Percentiles rank a stretch among this genome's conserved stretches.
Conservation (phyloP, 768 basidiomycete species). For the Serendipita indica region DNA sequence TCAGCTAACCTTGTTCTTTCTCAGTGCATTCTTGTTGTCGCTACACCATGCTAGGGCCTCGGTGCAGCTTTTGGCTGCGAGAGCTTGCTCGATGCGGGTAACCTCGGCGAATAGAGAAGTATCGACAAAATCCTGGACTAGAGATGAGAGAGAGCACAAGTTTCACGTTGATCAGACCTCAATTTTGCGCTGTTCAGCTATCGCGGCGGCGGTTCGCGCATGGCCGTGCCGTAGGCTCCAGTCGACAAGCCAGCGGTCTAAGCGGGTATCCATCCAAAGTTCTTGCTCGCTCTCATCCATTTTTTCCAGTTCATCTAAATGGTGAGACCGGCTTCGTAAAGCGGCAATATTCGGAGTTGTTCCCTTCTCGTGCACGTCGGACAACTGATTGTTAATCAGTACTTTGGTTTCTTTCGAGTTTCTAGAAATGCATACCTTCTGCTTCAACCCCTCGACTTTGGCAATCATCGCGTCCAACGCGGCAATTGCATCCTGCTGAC, state of each 20-base stretch:
- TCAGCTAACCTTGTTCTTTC: constrained; percentile 65
- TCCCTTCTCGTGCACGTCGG: constrained; percentile 33
- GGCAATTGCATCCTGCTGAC: constrained; percentile 32
- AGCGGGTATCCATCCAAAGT: constrained; percentile 62
- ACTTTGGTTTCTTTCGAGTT: background rate
- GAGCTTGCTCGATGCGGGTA: constrained; percentile 66
- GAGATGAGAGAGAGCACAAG: constrained; percentile 13
- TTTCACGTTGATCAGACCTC: constrained; percentile 38
- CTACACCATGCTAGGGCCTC: constrained; percentile 93
- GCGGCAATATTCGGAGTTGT: constrained; percentile 50
- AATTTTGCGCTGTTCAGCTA: constrained; percentile 64
- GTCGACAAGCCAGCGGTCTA: constrained; percentile 86
- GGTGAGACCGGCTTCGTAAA: constrained; percentile 58
- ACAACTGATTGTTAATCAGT: constrained; percentile 25
- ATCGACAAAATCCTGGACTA: constrained; percentile 62
- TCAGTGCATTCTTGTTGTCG: constrained; percentile 84
- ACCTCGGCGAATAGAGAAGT: constrained; percentile 87
- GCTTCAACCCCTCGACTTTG: constrained; percentile 64
- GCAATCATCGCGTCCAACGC: constrained; percentile 62
- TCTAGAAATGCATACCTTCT: constrained; percentile 44
- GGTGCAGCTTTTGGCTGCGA: constrained; percentile 58
- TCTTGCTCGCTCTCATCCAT: constrained; percentile 45
- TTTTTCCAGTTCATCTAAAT: constrained; percentile 49
- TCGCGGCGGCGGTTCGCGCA: constrained; percentile 55
- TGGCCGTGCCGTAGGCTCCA: constrained; percentile 75